A percentile compares a stretch with the other conserved stretches of the same genome.
These are phyloP conservation scores for Dioszegia hungarica DNA, from an alignment of 768 basidiomycete species.

Conservation along the genomic window DNA sequence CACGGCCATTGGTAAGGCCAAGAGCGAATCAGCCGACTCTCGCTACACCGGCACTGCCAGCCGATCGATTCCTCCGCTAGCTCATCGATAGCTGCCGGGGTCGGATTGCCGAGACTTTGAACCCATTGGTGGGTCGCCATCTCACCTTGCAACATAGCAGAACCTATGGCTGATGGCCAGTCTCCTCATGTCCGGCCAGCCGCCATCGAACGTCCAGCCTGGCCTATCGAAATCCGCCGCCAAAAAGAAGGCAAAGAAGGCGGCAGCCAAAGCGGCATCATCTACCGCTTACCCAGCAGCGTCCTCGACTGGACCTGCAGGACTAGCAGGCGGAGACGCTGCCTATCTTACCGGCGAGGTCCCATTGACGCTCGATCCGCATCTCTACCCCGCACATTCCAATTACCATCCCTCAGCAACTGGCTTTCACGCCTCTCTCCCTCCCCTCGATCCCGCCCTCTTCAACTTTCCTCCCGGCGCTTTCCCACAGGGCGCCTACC, in stretches of 20 bases:
- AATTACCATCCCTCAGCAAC: background rate
- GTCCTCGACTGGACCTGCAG: background rate
- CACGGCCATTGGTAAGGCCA: too few species aligned
- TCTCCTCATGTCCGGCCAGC: conserved; percentile 27
- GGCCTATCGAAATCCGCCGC: conserved; percentile 40
- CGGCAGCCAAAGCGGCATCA: conserved; percentile 15
- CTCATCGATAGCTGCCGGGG: background rate
- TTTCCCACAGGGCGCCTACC: too few species aligned
- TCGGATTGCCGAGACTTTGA: background rate
- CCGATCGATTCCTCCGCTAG: background rate
- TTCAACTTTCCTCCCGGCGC: conserved; percentile 31
- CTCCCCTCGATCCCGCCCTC: conserved; percentile 21
- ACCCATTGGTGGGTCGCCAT: background rate
- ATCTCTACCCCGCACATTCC: background rate
- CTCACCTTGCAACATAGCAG: background rate
- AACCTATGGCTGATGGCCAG: background rate
- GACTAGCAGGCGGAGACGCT: background rate
- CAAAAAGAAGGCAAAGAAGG: conserved; percentile 44
- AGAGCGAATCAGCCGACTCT: background rate
- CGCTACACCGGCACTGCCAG: background rate
- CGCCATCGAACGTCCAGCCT: conserved; percentile 17
- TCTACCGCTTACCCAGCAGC: background rate
- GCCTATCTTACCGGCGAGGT: background rate
- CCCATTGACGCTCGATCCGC: background rate
- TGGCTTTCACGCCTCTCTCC: background rate